Conservation (phyloP, 805 yeast genomes). For the Spathaspora passalidarum region DNA sequence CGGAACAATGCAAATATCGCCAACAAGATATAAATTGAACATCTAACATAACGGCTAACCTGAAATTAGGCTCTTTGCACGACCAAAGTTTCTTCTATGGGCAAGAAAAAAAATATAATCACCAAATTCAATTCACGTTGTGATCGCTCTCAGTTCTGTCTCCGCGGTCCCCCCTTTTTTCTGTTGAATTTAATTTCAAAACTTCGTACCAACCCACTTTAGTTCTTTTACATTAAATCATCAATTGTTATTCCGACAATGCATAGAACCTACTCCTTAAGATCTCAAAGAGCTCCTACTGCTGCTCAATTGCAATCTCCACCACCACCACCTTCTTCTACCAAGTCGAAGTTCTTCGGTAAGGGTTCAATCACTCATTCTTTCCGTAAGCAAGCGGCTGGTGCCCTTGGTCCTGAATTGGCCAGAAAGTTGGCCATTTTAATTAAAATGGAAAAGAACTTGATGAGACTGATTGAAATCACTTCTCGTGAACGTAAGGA, state of each 20-base stretch:
- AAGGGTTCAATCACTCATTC: conserved; percentile 64
- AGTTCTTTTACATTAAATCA: neutral
- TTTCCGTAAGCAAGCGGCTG: conserved; percentile 82
- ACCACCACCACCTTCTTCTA: conserved; percentile 76
- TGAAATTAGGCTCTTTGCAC: neutral
- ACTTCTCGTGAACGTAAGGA: conserved; percentile 92
- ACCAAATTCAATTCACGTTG: neutral
- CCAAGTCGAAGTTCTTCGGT: conserved; percentile 73
- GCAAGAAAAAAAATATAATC: neutral
- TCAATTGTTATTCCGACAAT: conserved; percentile 30
- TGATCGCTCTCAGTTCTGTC: neutral
- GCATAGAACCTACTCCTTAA: conserved; percentile 84
- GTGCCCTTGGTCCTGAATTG: conserved; percentile 91
- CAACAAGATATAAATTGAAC: neutral
- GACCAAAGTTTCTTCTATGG: neutral
- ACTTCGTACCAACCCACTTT: neutral
- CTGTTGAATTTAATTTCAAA: neutral
- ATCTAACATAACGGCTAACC: neutral
- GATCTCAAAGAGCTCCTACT: conserved; percentile 77
- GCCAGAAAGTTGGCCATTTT: conserved; percentile 87
- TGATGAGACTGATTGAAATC: conserved; percentile 89
- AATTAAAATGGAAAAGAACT: conserved; percentile 94
- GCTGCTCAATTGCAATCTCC: conserved; percentile 79
- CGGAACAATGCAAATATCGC: too few relatives aligned
- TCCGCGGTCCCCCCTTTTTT: conserved; percentile 1